Conservation (phyloP, 257 asterid species). For the Nicotiana sylvestris region DNA sequence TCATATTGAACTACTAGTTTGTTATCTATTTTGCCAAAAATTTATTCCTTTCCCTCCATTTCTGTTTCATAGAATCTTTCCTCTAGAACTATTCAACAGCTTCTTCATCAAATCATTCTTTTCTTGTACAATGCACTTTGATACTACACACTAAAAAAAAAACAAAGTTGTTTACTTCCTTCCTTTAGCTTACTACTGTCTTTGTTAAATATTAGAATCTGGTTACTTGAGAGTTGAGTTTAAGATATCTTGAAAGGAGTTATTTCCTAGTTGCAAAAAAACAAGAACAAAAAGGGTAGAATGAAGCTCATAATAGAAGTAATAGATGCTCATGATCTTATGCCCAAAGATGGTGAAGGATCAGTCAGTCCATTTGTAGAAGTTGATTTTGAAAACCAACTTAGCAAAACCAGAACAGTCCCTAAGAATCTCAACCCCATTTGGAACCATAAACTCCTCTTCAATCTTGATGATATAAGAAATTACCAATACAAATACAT, state of each 20-base stretch:
- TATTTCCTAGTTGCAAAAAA: constrained; percentile 27
- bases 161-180: constrained; percentile 11
- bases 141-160: not conserved
- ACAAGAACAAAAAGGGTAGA: constrained; percentile 35
- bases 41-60: constrained; percentile 33
- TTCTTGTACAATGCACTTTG: constrained; percentile 18
- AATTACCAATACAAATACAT: constrained; percentile 31
- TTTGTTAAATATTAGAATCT: constrained; percentile 12
- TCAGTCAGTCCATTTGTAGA: constrained; percentile 68
- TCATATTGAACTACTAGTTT: not conserved
- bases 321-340: constrained; percentile 66
- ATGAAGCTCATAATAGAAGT: constrained; percentile 68
- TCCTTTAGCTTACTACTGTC: constrained; percentile 16
- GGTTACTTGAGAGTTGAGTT: constrained; percentile 46
- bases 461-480: constrained; percentile 36
- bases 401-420: constrained; percentile 50
- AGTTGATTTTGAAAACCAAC: constrained; percentile 65
- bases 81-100: constrained; percentile 12
- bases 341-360: constrained; percentile 72
- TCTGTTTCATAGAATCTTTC: not conserved
- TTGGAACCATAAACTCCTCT: constrained; percentile 59
- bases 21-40: constrained; percentile 14
- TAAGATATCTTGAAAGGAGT: constrained; percentile 36
- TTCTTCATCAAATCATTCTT: constrained; percentile 35
- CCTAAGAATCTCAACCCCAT: constrained; percentile 67